Conservation (phyloP, 768 basidiomycete genomes). For the Pleurotus djamor region DNA sequence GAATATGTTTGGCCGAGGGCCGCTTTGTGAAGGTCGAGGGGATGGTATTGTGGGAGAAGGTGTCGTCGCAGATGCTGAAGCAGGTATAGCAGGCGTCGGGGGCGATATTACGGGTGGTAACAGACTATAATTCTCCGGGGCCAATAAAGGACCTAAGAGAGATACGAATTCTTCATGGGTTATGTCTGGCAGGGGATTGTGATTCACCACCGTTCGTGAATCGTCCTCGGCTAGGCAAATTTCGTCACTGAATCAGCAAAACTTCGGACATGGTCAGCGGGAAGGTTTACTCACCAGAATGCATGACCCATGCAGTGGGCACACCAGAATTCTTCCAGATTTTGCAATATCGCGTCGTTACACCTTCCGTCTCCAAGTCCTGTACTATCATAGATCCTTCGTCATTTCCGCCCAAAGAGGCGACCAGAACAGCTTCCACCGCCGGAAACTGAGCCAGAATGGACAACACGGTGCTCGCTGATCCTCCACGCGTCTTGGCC, state of each 20-base stretch:
- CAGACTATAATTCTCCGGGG: constrained; percentile 71
- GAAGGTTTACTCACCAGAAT: constrained; percentile 48
- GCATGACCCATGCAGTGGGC: constrained; percentile 80
- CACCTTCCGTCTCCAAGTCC: constrained; percentile 13
- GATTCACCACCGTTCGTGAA: constrained; percentile 73
- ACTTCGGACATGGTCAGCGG: too few relatives aligned
- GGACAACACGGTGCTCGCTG: constrained; percentile 67
- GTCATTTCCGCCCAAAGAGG: constrained; percentile 69
- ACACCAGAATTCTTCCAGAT: constrained; percentile 70
- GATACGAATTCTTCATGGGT: constrained; percentile 86
- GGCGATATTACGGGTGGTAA: constrained; percentile 25
- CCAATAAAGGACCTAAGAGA: constrained; percentile 75
- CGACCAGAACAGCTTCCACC: constrained; percentile 69
- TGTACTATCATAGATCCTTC: constrained; percentile 56
- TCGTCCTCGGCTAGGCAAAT: constrained; percentile 47
- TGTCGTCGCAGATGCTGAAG: constrained; percentile 30
- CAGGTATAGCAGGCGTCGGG: constrained; percentile 22
- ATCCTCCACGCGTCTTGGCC: constrained; percentile 64
- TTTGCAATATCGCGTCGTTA: constrained; percentile 33
- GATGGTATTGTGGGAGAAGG: constrained; percentile 24
- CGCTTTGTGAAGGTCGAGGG: constrained; percentile 28
- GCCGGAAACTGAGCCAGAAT: constrained; percentile 68
- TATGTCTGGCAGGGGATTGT: constrained; percentile 85
- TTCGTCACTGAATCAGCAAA: too few relatives aligned
- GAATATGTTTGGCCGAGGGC: constrained; percentile 25